These are phyloP conservation scores for Pseudogymnoascus sp. DNA, from an alignment of 2,329 filamentous ascomycete species.

Conservation along the genomic window DNA sequence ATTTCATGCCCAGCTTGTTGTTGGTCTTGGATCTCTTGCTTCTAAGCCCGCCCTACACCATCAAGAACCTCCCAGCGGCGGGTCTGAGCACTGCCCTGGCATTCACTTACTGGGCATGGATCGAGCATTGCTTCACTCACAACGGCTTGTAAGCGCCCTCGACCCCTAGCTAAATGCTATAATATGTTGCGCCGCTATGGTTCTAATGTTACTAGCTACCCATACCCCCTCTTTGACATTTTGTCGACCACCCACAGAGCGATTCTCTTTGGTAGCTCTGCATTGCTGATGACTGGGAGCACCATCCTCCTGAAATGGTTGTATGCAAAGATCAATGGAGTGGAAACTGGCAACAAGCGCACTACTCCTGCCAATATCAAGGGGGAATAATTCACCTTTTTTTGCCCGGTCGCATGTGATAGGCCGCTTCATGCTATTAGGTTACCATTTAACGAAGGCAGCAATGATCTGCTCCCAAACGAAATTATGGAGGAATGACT, in stretches of 20 bases:
- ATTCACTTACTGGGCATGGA: conserved; percentile 69
- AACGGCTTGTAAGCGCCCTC: conserved; percentile 55
- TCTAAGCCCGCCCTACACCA: conserved; percentile 67
- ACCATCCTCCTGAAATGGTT: conserved; percentile 64
- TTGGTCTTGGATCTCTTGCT: conserved; percentile 60
- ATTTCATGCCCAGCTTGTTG: conserved; percentile 59
- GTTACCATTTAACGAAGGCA: background rate
- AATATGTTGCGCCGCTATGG: background rate
- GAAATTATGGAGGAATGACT: background rate
- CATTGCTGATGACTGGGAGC: conserved; percentile 63
- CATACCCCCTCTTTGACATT: conserved; percentile 76
- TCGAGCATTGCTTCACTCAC: conserved; percentile 62
- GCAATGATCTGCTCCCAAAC: background rate
- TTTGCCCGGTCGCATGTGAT: background rate
- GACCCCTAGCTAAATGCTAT: background rate
- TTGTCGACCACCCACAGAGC: conserved; percentile 60
- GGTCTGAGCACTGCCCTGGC: conserved; percentile 53
- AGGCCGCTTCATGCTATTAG: background rate
- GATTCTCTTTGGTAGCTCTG: conserved; percentile 63
- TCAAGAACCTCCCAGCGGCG: conserved; percentile 54
- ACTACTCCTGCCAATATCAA: conserved; percentile 24
- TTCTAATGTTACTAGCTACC: conserved; percentile 53
- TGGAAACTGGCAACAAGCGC: conserved; percentile 34
- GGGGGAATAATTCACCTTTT: conserved; percentile 19
- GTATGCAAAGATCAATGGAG: conserved; percentile 61